Evolutionary conservation across 495 filamentous ascomycete species (phyloP), one percentile per base, ranked within the genome.

Genomic region (Umbilicaria muhlenbergii): DNA sequence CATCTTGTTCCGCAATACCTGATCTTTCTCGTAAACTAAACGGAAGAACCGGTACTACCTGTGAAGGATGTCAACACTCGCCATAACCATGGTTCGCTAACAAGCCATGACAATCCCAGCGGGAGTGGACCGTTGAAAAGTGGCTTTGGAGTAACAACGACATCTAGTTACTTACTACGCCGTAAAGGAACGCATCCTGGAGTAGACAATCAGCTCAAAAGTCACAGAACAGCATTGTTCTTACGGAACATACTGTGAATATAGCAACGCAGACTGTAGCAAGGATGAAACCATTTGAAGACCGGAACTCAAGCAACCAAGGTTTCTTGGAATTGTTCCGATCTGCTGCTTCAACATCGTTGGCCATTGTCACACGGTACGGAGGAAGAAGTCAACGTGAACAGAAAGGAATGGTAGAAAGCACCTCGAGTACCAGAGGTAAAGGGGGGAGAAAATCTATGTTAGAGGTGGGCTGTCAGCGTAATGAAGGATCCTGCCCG

Each of bases 11-110:
- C 7, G 52, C 41, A 14, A 55, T 45, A 6, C 46, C 44, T 5
- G 50, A 51, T 43, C 49, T 49, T 46, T 55, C 49, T 36, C 42
- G 38, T 11, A 55, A 41, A 38, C 42, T 46, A 45, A 55, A 52
- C 2, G 52, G 52, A 5, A 55, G 41, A 8, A 55, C 46, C 7
- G 52, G 52, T 5, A 52, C 46, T 14, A 49, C 43, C 50, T 55
- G 34, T 21, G 13, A 45, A 18, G 6, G 18, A 34, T 12, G 37
- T 17, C 37, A 14, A 17, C 24, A 28, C 1, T 28, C 24, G 1
- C 5, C 24, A 28, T 8, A 10, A 10, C 24, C 24, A 28, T 8
- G 5, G 5, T 6, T 28, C 8, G 24, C 24, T 10, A 6, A 28
- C 8, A 28, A 28, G 24, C 24, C 24, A 10, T 7, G 24, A 28